phyloP scores from a whole-genome alignment of 352 stramenopile species.

The Ophiocytium majus region DNA sequence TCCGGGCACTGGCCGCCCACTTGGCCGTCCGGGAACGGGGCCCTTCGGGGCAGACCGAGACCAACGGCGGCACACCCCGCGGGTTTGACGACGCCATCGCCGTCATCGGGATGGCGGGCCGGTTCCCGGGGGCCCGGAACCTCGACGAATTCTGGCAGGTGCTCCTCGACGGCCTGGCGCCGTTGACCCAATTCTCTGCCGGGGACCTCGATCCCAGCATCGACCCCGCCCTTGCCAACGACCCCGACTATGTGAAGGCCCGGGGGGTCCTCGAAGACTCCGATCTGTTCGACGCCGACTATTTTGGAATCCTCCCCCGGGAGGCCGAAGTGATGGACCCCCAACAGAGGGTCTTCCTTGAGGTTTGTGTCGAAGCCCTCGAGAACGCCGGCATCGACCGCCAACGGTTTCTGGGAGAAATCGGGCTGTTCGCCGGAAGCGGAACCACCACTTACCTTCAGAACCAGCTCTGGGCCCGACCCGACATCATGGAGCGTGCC shows the following conservation, averaged over 20 bases:
- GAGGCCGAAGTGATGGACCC: conserved; percentile 56
- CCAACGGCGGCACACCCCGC: neutral
- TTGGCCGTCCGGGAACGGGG: neutral
- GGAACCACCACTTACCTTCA: conserved; percentile 37
- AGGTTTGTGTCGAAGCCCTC: conserved; percentile 43
- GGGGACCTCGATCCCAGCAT: neutral
- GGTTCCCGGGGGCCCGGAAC: neutral
- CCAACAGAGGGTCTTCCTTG: conserved; percentile 55
- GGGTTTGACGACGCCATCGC: neutral
- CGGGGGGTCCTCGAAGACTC: conserved; percentile 33
- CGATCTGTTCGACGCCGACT: conserved; percentile 46
- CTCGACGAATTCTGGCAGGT: neutral
- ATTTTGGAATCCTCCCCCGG: conserved; percentile 35
- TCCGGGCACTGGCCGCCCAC: neutral
- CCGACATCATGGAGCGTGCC: neutral
- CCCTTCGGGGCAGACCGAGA: neutral
- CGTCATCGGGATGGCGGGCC: neutral
- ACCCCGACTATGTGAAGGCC: neutral
- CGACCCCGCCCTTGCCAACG: neutral
- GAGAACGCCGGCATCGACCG: conserved; percentile 31
- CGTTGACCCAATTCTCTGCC: neutral
- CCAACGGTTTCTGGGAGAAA: conserved; percentile 22
- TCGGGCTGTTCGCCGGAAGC: conserved; percentile 46
- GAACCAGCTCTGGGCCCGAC: neutral
- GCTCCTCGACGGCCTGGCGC: neutral